Conservation (phyloP, 345 rosid genomes). For the Heritiera fomes region DNA sequence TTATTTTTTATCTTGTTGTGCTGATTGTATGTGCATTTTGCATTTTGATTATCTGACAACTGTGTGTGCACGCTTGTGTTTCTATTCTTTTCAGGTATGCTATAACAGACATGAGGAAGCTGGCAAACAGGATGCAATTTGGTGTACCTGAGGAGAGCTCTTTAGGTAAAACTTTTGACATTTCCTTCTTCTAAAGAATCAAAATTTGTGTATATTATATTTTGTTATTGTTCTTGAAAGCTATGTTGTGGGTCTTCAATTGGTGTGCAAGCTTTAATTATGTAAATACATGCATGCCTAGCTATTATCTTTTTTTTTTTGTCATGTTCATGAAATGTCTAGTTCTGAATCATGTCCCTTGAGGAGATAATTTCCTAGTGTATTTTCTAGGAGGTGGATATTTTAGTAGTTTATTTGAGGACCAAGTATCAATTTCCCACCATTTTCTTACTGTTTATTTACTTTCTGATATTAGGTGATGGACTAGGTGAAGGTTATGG, state of each 20-base stretch:
- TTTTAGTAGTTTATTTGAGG: not conserved
- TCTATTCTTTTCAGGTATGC: slow-evolving; percentile 59
- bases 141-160: slow-evolving; percentile 98
- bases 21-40: slow-evolving; percentile 15
- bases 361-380: not conserved
- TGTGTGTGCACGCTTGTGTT: no score
- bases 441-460: slow-evolving; percentile 1
- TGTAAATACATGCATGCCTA: not conserved
- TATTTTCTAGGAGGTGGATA: not conserved
- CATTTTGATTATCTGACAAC: not conserved
- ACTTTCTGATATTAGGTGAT: slow-evolving; percentile 63
- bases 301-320: not conserved
- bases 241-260: not conserved
- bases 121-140: slow-evolving; percentile 97
- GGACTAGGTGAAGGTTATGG: slow-evolving; percentile 98
- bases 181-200: slow-evolving; percentile 12
- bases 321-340: not conserved
- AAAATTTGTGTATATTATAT: not conserved
- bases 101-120: slow-evolving; percentile 92
- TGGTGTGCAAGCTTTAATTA: not conserved
- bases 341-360: not conserved
- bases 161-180: slow-evolving; percentile 48
- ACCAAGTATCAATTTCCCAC: not conserved
- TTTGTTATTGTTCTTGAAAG: not conserved
- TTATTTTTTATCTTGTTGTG: not conserved